Base-by-base conservation (phyloP, 176 grass and related monocot genomes). In the Triticum monococcum region DNA sequence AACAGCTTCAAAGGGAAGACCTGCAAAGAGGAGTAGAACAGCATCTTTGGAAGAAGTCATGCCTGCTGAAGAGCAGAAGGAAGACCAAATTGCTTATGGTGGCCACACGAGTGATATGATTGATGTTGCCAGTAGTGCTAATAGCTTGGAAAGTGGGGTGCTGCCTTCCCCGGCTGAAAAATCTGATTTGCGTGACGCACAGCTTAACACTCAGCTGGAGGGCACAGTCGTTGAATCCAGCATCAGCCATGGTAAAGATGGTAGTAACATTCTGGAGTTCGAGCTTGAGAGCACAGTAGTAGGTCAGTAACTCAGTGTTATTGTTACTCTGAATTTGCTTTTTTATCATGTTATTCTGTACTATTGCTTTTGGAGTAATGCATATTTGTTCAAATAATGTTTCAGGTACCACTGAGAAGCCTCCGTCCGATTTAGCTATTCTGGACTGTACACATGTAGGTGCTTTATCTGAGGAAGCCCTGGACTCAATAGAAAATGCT, bases 21-120 rank as follows among this genome's bases (percentile, higher is more conserved):
- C 50, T 71, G 66, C 82, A 85, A 91, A 91, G 78, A 85, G 69
- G 70, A 81, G 86, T 72, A 22, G 18, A 6, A 70, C 68, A 64
- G 9, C 24, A 43, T 31, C 14, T 76, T 61, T 79, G 45, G 62
- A 78, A 78, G 82, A 84, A 64, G 50, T 40, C 62, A 50, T 60
- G 37, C 33, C 77, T 41, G 45, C 50, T 5, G 78, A 90, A 68
- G 64, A 82, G 31, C 18, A 72, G 9, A 79, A 6, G 37, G 63
- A 77, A 82, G 36, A 72, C 7, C 73, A 77, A 86, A 12, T 56
- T 79, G n/a, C 81, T 73, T 73, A 13, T 9, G 30, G 16, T 40
- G 24, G 33, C 24, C 22, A 37, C 20, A 69, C 33, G 25, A 45
- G 22, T 59, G 69, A 72, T 72, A 64, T 72, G 40, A 50, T 56